phyloP scores from a whole-genome alignment of 305 asterid genomes.

The Fraxinus angustifolia region DNA sequence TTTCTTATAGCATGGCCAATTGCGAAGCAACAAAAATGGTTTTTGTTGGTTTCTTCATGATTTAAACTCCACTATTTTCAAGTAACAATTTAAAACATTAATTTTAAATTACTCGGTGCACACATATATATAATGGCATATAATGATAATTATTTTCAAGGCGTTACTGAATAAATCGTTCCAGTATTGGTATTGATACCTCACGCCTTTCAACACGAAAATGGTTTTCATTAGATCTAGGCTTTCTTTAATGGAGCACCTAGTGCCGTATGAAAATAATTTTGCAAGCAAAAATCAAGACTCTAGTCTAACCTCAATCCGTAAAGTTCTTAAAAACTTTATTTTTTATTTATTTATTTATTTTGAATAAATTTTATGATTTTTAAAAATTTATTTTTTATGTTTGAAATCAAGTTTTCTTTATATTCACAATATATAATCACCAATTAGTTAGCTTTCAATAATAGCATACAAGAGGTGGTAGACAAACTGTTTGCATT shows the following conservation, averaged over 20 bases:
- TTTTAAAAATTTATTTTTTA: too few species aligned
- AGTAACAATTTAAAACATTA: constrained; percentile 7
- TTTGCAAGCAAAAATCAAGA: too few species aligned
- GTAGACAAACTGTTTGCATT: background rate
- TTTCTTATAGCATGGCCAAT: constrained; percentile 19
- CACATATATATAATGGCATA: background rate
- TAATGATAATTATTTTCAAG: constrained; percentile 1
- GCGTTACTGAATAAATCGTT: background rate
- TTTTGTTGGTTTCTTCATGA: constrained; percentile 14
- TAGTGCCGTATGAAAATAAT: too few species aligned
- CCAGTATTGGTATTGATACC: background rate
- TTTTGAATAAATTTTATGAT: too few species aligned
- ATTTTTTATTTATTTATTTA: too few species aligned
- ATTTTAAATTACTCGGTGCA: background rate
- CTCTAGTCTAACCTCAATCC: too few species aligned
- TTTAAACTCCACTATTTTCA: constrained; percentile 15
- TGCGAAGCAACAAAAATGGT: constrained; percentile 22
- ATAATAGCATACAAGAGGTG: background rate
- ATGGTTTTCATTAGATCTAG: too few species aligned
- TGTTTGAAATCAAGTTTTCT: too few species aligned
- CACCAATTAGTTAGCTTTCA: background rate
- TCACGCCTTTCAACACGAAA: too few species aligned
- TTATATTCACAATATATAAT: too few species aligned
- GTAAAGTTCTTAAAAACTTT: too few species aligned
- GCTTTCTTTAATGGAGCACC: too few species aligned